Evolutionary conservation across 371 early-diverging fungal genomes (phyloP), one percentile per base, ranked within the genome.

Genomic region (Neoconidiobolus thromboides): DNA sequence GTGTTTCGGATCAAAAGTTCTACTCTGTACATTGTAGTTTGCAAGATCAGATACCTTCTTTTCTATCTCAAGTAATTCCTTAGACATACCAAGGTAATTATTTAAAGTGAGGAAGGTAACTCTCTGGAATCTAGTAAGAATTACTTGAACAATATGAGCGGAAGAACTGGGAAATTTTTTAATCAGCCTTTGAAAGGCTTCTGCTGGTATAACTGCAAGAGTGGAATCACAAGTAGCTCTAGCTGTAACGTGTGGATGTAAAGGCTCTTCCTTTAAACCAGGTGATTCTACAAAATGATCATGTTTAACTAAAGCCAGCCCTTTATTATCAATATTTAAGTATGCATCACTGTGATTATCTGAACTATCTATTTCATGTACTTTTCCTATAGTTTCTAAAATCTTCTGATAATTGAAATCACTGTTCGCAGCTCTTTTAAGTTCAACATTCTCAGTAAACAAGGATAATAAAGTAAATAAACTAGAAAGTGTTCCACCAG

Each of bases 71-170:
- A 95, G 70, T 1, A 94, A 74, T 60, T 93, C 93, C 55, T 86
- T 80, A n/a, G 87, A 83, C 55, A 95, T 67, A 2, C 91, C 92
- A 1, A 97, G 78, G 64, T 95, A 97, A 43, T 85, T 80, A 67
- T 90, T 83, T 61, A 94, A 81, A 3, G 94, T 91, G 64, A 85
- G 76, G 64, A 93, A 81, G 0, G 96, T 95, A 43, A 95, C 96
- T 1, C 98, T 79, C 67, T 94, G 93, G 67, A 96, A 90, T 26
- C 96, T 80, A 1, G 95, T 90, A 58, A 97, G 67, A 58, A 97
- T 93, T 44, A 96, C 94, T 64, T 92, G 94, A 1, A 89, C 85
- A 53, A 97, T 93, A 63, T 95, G 94, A 15, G 94, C 91, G 1
- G 89, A 91, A 0, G 97, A 87, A 63, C 82, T 83, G 5, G 97